Conservation (phyloP, 306 rosid species). For the Cicer arietinum region DNA sequence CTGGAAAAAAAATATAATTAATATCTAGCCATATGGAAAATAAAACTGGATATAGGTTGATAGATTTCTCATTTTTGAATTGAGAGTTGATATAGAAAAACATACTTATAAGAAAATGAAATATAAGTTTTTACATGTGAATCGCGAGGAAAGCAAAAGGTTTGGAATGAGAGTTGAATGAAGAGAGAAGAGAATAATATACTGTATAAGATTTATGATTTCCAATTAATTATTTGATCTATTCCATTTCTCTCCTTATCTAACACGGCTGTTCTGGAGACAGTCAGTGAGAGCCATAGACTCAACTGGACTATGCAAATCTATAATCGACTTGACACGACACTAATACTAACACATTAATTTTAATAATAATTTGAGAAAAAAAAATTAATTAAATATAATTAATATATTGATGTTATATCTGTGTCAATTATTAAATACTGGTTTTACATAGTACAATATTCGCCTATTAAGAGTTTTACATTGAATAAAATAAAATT, state of each 20-base stretch:
- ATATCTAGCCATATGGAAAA: not conserved
- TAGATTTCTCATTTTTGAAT: not conserved
- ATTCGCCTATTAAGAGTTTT: too few relatives aligned
- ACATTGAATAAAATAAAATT: too few relatives aligned
- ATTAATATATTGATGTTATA: too few relatives aligned
- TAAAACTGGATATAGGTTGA: too few relatives aligned
- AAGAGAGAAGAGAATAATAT: conserved; percentile 17
- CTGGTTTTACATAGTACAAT: too few relatives aligned
- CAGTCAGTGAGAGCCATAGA: conserved; percentile 79
- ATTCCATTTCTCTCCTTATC: conserved; percentile 59
- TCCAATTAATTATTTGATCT: not conserved
- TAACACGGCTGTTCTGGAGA: conserved; percentile 67
- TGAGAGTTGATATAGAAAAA: not conserved
- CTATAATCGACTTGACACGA: too few relatives aligned
- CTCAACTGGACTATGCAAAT: conserved; percentile 60
- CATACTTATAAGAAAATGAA: not conserved
- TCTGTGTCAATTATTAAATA: too few relatives aligned
- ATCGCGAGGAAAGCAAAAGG: not conserved
- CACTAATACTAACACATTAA: too few relatives aligned
- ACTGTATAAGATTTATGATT: not conserved
- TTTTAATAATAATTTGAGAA: too few relatives aligned
- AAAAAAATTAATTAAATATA: too few relatives aligned
- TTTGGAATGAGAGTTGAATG: conserved; percentile 1
- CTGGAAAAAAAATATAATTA: conserved; percentile 6
- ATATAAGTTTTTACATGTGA: not conserved